Base-by-base conservation (phyloP, 2,329 filamentous ascomycete genomes). In the Penicillium sp. region DNA sequence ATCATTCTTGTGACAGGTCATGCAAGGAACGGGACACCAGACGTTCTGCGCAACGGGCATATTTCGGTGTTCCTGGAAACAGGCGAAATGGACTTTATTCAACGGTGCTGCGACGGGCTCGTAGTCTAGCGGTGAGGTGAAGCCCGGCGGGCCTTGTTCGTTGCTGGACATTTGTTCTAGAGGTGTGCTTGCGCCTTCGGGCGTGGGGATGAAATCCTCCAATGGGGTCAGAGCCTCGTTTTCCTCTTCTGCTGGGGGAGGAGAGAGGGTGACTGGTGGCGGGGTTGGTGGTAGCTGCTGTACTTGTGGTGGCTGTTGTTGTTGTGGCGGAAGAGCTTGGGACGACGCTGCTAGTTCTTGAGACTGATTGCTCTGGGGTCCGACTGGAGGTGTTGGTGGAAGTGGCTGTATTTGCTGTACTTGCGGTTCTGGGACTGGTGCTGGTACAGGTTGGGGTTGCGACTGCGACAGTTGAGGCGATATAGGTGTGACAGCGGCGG, bases 1-100 rank as follows among this genome's bases (percentile, higher is more conserved):
- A 46, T 75, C 71, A 10, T 65, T 62, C 43, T 72, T 71, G 29
- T 68, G 67, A 52, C 74, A 77, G 3, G 71, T 68, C 73, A 76
- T 75, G 59, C 74, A 77, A 8, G 73, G 74, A 27, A 75, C 61
- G 4, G 73, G 62, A 55, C 72, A 69, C 67, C 71, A 70, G 46
- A 63, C 56, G 51, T 77, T 77, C 39, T 64, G 65, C n/a, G 68
- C 62, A 2, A 58, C 48, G 1, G 62, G 63, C 66, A 76, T 74
- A 0, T 59, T 57, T 10, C 65, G 62, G 44, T 77, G 74, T 6
- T 66, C 64, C 50, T 75, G 71, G 53, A 71, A 76, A 56, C 74
- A 77, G 24, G 58, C 52, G 47, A 65, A 70, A 46, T 76, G 74
- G 12, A 68, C 52, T 42, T 65, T 65, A 30, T 62, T 69, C 46